Percentiles rank a stretch among this genome's conserved stretches.
These are phyloP conservation scores for Acer campestre DNA, from an alignment of 345 rosid genomes.

Conservation along the genomic window DNA sequence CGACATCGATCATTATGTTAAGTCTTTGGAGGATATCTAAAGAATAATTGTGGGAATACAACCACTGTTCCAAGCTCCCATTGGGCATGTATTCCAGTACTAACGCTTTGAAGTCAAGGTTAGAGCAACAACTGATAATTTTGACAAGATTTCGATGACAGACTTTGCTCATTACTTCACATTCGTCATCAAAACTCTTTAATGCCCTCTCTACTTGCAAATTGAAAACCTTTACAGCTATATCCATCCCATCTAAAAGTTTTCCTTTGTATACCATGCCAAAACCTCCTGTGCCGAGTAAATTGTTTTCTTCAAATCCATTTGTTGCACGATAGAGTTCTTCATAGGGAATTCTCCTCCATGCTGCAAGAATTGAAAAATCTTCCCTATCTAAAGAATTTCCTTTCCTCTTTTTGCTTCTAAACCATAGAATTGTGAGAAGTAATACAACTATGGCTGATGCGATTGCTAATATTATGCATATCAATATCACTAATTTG, in stretches of 20 bases:
- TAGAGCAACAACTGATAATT: not conserved
- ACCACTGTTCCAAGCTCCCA: too few relatives aligned
- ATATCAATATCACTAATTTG: not conserved
- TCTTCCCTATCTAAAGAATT: not conserved
- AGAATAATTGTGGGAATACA: too few relatives aligned
- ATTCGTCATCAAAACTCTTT: constrained; percentile 11
- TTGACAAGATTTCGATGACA: constrained; percentile 13
- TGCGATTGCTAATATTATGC: not conserved
- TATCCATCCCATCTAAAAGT: not conserved
- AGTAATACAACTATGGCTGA: not conserved
- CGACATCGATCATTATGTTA: not conserved
- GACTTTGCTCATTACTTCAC: not conserved
- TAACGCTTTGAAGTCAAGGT: not conserved
- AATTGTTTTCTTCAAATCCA: not conserved
- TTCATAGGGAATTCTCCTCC: constrained; percentile 3
- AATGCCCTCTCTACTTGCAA: not conserved
- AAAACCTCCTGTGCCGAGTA: constrained; percentile 14
- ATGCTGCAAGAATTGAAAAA: not conserved
- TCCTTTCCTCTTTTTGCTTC: not conserved
- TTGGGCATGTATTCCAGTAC: not conserved
- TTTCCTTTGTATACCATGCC: constrained; percentile 12
- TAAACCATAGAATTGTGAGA: not conserved
- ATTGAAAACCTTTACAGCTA: constrained; percentile 10
- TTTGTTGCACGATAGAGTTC: constrained; percentile 6
- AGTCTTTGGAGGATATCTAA: not conserved